These are phyloP conservation scores for Cladosporium austrohemisphaericum DNA, from an alignment of 2,329 filamentous ascomycete species.

Conservation along the genomic window DNA sequence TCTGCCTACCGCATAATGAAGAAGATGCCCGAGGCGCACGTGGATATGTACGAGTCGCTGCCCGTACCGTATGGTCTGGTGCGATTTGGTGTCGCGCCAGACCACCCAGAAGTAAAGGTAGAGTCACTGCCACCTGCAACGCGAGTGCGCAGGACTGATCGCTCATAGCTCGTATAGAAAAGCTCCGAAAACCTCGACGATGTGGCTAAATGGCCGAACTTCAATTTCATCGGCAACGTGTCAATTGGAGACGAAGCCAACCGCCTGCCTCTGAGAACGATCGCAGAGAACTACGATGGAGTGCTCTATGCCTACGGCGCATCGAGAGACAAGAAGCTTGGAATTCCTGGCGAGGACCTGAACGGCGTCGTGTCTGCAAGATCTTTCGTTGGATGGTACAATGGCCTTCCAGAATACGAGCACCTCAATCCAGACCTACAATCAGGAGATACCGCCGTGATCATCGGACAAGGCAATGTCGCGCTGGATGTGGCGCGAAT, in stretches of 20 bases:
- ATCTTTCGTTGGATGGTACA: conserved; percentile 97
- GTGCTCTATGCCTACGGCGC: conserved; percentile 92
- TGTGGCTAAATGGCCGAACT: conserved; percentile 74
- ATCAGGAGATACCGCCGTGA: conserved; percentile 73
- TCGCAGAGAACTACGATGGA: conserved; percentile 84
- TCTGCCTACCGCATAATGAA: conserved; percentile 80
- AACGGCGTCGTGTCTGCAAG: conserved; percentile 80
- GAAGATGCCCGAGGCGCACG: conserved; percentile 64
- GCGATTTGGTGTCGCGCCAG: conserved; percentile 92
- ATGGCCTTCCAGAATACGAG: conserved; percentile 81
- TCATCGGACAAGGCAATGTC: conserved; percentile 95
- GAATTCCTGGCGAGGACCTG: conserved; percentile 75
- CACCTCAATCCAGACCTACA: conserved; percentile 69
- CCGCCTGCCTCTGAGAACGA: conserved; percentile 59
- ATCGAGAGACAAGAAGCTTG: conserved; percentile 73
- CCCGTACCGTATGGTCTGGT: conserved; percentile 92
- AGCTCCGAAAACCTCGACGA: conserved; percentile 92
- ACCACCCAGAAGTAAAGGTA: conserved; percentile 98
- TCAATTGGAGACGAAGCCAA: conserved; percentile 60
- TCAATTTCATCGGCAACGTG: conserved; percentile 89
- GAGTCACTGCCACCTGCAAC: conserved; percentile 18
- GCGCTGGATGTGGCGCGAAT: conserved; percentile 90
- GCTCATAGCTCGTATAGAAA: conserved; percentile 56
- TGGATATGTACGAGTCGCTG: conserved; percentile 96
- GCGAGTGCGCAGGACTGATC: conserved; percentile 20